Base-by-base conservation (phyloP, 2,329 filamentous ascomycete species). In the Ophiocordyceps unilateralis region DNA sequence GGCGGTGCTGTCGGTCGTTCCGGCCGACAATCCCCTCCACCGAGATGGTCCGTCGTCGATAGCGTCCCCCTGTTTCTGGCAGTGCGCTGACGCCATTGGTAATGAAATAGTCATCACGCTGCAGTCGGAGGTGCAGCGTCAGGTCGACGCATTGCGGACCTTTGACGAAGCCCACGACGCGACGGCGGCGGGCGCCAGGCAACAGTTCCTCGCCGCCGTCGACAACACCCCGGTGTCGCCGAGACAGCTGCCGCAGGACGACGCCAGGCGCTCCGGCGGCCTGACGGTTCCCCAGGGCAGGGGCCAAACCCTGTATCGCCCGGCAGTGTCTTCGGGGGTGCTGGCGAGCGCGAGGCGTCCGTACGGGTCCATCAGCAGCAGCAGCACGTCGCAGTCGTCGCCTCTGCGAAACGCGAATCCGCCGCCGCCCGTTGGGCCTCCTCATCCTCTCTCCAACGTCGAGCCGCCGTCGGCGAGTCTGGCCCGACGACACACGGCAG, bases 401-500 rank as follows among this genome's bases (percentile, higher is more conserved):
- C 86, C 87, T 44, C 69, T 81, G 50, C 80, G 83, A 47, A 75
- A 79, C 37, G 76, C 76, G 50, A 64, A 66, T 14, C 73, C 78
- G 11, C 75, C 78, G 14, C 75, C 77, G n/a, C 78, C 79, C 41
- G 70, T 69, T 14, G 12, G 12, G 14, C 30, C 62, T 49, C 74
- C 78, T 26, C 83, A 84, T 55, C 78, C 78, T 28, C 67, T 80
- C 19, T 73, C 80, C 17, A 67, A 74, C 45, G 69, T 76, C 26
- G 70, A 78, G 51, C 69, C 73, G 22, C 73, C 76, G 28, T 76
- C 79, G 30, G 73, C 76, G 44, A 87, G 78, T 53, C 69, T 94
- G 40, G 75, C 78, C 39, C 79, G 89, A 48, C 77, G 89, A 47
- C 91, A 98, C 62, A 98, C 91, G 2, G 89, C 88, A 34, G 91